phyloP scores from a whole-genome alignment of 306 rosid genomes.

The Rosa persica region DNA sequence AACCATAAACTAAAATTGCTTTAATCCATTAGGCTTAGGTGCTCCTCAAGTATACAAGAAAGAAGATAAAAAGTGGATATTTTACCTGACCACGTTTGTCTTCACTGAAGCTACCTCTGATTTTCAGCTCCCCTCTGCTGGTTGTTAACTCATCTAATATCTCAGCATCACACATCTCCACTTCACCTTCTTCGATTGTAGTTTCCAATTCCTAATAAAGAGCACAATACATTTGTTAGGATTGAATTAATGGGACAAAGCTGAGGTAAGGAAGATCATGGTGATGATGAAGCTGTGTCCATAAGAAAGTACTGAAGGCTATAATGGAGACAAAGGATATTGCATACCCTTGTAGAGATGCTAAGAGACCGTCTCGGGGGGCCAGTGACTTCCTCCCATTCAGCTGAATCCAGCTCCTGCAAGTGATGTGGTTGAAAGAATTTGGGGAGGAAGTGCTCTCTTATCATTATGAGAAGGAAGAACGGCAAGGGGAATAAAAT shows the following conservation, averaged over 20 bases:
- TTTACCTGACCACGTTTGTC: constrained; percentile 58
- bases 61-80: not conserved
- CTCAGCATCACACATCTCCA: constrained; percentile 57
- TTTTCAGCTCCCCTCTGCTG: constrained; percentile 78
- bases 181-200: constrained; percentile 32
- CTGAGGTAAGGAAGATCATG: not conserved
- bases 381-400: constrained; percentile 68
- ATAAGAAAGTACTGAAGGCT: not conserved
- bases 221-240: not conserved
- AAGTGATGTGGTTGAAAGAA: constrained; percentile 51
- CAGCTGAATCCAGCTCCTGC: constrained; percentile 76
- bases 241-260: not conserved
- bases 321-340: constrained; percentile 2
- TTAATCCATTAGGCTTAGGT: not conserved
- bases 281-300: not conserved
- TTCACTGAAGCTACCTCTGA: constrained; percentile 64
- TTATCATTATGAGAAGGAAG: constrained; percentile 62
- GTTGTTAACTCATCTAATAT: constrained; percentile 75
- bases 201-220: constrained; percentile 48
- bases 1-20: not conserved
- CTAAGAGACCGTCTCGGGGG: constrained; percentile 39
- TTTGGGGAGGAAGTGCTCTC: constrained; percentile 74
- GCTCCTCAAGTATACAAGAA: not conserved
- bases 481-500: constrained; percentile 79
- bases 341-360: constrained; percentile 42